Conservation (phyloP, 495 filamentous ascomycete species). For the Aspergillus steynii region DNA sequence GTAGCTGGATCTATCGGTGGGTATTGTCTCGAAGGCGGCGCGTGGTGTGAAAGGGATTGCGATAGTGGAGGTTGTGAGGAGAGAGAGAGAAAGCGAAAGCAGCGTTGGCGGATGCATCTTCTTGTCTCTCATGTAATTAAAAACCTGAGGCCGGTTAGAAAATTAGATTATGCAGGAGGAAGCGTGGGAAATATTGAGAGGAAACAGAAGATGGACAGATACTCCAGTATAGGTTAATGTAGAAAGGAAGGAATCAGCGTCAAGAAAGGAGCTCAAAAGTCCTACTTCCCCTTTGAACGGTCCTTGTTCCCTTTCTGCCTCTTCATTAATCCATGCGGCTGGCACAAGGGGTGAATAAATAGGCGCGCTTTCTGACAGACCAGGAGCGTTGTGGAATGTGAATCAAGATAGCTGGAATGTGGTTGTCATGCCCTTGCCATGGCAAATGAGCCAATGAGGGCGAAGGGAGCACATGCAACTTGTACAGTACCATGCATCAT, state of each 20-base stretch:
- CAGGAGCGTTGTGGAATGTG: background rate
- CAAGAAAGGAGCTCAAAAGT: background rate
- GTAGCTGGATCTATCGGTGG: background rate
- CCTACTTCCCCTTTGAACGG: background rate
- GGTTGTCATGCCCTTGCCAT: background rate
- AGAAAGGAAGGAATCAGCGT: background rate
- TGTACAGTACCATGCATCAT: background rate
- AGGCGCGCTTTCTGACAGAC: background rate
- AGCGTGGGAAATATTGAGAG: background rate
- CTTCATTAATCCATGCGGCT: background rate
- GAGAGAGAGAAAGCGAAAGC: background rate
- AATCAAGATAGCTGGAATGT: background rate
- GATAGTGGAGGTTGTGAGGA: constrained; percentile 2
- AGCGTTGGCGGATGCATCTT: background rate
- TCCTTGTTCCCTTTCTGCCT: background rate
- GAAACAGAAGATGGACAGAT: background rate
- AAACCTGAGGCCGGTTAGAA: background rate
- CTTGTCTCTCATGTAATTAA: background rate
- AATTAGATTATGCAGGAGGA: background rate
- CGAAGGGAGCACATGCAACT: background rate
- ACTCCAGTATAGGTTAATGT: background rate
- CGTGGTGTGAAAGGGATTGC: constrained; percentile 3
- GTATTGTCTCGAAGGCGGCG: background rate
- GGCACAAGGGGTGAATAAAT: background rate
- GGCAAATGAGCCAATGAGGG: background rate